These are phyloP conservation scores for Wallemia hederae DNA, from an alignment of 1,284 basidiomycete species.

Conservation along the genomic window DNA sequence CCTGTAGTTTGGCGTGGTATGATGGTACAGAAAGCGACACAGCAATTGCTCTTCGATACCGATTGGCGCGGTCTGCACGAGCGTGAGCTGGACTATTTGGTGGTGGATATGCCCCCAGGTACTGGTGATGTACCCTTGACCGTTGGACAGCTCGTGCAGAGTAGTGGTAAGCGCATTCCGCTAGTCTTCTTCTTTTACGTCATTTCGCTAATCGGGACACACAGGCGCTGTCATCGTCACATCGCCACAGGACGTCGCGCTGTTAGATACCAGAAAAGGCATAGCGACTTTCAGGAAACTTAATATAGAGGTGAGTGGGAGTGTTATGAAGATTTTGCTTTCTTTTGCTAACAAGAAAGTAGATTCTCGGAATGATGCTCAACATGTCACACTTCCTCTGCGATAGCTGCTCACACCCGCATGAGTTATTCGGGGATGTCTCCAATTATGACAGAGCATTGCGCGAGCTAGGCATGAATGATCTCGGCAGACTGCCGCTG, in stretches of 20 bases:
- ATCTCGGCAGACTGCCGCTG: conserved; percentile 26
- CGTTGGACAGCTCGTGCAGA: conserved; percentile 60
- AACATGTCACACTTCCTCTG: conserved; percentile 81
- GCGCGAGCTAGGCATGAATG: conserved; percentile 26
- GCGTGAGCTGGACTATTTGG: conserved; percentile 43
- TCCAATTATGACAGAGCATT: conserved; percentile 36
- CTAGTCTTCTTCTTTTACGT: neutral
- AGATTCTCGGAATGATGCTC: conserved; percentile 68
- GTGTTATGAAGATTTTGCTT: conserved; percentile 10
- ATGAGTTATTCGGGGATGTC: conserved; percentile 51
- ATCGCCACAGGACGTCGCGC: conserved; percentile 81
- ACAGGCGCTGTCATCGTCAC: conserved; percentile 68
- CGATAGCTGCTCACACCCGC: conserved; percentile 34
- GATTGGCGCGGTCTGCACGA: conserved; percentile 34
- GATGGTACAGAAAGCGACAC: conserved; percentile 97
- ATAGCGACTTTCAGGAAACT: conserved; percentile 81
- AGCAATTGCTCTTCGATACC: conserved; percentile 84
- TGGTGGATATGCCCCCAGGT: conserved; percentile 90
- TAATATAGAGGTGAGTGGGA: conserved; percentile 36
- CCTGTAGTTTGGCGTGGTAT: conserved; percentile 85
- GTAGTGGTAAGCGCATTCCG: conserved; percentile 33
- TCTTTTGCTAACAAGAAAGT: too few species aligned
- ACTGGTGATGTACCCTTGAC: conserved; percentile 88
- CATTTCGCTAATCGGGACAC: neutral
- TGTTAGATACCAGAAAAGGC: conserved; percentile 74